These are phyloP conservation scores for Auxenochlorella pyrenoidosa DNA, from an alignment of 139 green algal genomes.

Conservation along the genomic window DNA sequence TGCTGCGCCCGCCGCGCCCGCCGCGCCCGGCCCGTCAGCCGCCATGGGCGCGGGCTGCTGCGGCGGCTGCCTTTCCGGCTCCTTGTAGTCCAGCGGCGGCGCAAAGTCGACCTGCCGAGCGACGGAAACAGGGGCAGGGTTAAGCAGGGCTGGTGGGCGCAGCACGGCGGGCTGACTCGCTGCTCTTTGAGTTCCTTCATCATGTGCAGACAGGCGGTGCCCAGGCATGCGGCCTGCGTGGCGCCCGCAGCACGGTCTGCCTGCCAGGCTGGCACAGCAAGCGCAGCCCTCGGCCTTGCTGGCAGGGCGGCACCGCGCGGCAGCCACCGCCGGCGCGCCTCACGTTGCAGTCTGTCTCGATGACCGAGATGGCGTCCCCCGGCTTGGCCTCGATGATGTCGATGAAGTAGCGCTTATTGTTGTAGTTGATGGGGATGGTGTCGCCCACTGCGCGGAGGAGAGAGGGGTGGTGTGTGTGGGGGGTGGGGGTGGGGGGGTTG, in stretches of 20 bases:
- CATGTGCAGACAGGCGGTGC: too few relatives aligned
- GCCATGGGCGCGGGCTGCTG: constrained; percentile 20
- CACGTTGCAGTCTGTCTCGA: constrained; percentile 96
- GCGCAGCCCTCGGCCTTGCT: background rate
- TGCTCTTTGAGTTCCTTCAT: background rate
- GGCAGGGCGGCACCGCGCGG: background rate
- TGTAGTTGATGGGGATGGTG: constrained; percentile 95
- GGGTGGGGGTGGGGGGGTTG: too few relatives aligned
- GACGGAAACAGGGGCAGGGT: background rate
- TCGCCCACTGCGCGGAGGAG: constrained; percentile 67
- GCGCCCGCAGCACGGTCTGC: background rate
- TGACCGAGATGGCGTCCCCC: constrained; percentile 89
- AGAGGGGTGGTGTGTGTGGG: background rate
- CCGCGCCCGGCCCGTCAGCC: background rate
- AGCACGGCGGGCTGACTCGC: background rate
- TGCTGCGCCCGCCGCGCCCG: constrained; percentile 24
- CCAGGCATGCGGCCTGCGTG: background rate
- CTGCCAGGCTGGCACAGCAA: background rate
- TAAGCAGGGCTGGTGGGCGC: too few relatives aligned
- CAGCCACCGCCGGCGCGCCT: background rate
- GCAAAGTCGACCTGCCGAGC: constrained; percentile 91
- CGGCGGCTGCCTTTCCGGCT: constrained; percentile 66
- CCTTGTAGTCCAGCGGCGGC: constrained; percentile 96
- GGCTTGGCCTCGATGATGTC: constrained; percentile 90
- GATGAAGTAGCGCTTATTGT: constrained; percentile 96